Evolutionary conservation across 2,329 filamentous ascomycete genomes (phyloP).

Genomic region (Calonectria leucothoes): DNA sequence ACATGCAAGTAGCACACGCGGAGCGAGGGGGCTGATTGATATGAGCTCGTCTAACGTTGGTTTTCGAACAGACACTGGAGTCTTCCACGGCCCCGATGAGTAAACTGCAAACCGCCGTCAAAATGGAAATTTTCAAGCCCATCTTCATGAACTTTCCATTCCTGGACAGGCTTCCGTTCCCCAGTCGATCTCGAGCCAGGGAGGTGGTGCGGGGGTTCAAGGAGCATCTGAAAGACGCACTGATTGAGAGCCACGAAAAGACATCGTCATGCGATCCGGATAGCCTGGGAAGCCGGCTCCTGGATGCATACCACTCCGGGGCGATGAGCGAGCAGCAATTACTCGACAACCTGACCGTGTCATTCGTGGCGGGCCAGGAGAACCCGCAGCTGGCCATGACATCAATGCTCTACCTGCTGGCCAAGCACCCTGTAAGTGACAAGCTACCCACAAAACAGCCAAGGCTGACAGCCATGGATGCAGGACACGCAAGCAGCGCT

Average conservation of each 20-base stretch:
- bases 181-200: neutral
- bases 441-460: neutral
- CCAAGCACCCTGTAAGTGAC: slow-evolving; percentile 37
- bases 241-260: neutral
- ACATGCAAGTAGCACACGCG: neutral
- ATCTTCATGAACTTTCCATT: neutral
- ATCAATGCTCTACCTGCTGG: slow-evolving; percentile 51
- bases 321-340: slow-evolving; percentile 50
- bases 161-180: neutral
- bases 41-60: neutral
- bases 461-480: neutral
- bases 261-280: neutral
- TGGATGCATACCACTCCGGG: slow-evolving; percentile 22
- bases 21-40: neutral
- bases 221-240: neutral
- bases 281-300: neutral
- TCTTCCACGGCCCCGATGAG: neutral
- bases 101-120: neutral
- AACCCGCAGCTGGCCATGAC: slow-evolving; percentile 53
- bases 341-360: slow-evolving; percentile 53
- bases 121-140: neutral
- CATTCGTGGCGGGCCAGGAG: slow-evolving; percentile 55
- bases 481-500: neutral
- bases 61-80: neutral
- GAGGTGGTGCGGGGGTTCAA: neutral